These are phyloP conservation scores for Aureobasidium subglaciale DNA, from an alignment of 2,329 filamentous ascomycete species.

Conservation along the genomic window DNA sequence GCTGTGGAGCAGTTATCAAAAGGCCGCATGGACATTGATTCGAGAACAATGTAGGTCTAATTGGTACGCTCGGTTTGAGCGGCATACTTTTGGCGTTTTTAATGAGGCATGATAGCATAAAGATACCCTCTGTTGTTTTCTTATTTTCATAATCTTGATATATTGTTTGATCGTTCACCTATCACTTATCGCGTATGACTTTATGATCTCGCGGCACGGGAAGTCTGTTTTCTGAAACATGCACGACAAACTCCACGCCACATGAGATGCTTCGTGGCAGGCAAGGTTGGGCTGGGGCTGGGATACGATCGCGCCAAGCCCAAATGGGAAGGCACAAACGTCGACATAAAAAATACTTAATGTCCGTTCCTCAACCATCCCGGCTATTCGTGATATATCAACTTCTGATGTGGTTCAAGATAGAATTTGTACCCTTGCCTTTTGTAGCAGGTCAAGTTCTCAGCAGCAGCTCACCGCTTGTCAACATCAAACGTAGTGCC, in stretches of 20 bases:
- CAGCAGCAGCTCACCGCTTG: neutral
- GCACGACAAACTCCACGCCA: conserved; percentile 6
- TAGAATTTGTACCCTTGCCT: neutral
- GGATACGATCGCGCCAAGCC: conserved; percentile 6
- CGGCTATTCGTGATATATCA: neutral
- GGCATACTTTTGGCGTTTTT: neutral
- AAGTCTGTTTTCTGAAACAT: conserved; percentile 7
- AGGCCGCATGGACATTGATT: neutral
- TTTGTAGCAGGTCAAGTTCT: neutral
- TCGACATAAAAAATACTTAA: neutral
- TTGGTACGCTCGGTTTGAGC: neutral
- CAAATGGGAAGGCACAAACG: conserved; percentile 1
- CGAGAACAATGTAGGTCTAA: neutral
- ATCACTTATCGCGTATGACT: neutral
- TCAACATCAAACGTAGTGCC: conserved; percentile 6
- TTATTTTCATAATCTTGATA: neutral
- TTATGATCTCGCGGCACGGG: neutral
- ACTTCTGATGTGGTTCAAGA: neutral
- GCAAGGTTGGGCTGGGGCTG: conserved; percentile 1
- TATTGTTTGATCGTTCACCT: neutral
- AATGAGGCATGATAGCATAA: conserved; percentile 11
- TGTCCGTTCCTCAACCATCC: neutral
- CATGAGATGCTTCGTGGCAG: conserved; percentile 1
- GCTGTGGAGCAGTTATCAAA: neutral
- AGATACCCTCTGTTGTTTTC: conserved; percentile 3